Base-by-base conservation (phyloP, 805 yeast genomes). In the Spathaspora girioi region DNA sequence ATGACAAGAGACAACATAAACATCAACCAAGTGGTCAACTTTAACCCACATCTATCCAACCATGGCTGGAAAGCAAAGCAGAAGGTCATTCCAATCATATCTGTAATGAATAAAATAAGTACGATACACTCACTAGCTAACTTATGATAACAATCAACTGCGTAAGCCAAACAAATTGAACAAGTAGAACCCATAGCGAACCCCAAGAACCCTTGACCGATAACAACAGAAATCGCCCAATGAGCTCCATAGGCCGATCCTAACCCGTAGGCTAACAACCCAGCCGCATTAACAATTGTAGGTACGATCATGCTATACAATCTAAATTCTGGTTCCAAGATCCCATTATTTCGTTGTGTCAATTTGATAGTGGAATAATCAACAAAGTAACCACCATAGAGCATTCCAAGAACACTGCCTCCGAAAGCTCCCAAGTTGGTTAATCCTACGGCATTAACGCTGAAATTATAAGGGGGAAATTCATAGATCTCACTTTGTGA, bases 41-140 rank as follows among this genome's bases (percentile, higher is more conserved):
- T 66, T 45, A 76, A 59, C 6, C 81, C 81, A 52, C 63, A 59
- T 5, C 56, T 56, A 43, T 64, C 68, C 42, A 77, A 62, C 80
- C 81, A 77, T 12, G 78, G 75, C 49, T 70, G 73, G 49, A 76
- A 68, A 1, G 74, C 79, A 59, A 75, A 77, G 1, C 79, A 73
- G 54, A 76, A 77, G 3, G 67, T 75, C 64, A 68, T 69, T 14
- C 81, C 81, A 50, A 66, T 70, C 60, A 67, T 53, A 51, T 69
- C 69, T 55, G 73, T 58, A 11, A 69, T 54, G 41, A 69, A 67
- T 44, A 69, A 58, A 59, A 68, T 64, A 44, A 69, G 57, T n/a
- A 69, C 75, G 60, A 70, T 58, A 12, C 71, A 65, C 54, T 78
- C 81, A 50, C 76, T 69, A 9, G 75, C 76, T 60, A 77, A 62